Conservation (phyloP, 345 rosid species). For the Barbarea vulgaris region DNA sequence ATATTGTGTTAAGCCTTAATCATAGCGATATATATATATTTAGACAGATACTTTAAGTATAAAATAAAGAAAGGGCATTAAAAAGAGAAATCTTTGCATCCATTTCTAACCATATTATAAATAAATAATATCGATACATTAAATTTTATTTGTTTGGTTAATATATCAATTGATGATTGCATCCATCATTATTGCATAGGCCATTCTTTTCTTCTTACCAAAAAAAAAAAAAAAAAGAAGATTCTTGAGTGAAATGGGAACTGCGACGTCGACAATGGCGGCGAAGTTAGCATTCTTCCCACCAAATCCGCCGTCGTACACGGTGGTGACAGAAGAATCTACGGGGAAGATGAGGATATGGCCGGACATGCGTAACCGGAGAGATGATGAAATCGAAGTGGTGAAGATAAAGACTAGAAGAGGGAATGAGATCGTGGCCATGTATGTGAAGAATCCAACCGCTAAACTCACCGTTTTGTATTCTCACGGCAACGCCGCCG, state of each 20-base stretch:
- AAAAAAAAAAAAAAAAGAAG: background rate
- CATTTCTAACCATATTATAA: constrained; percentile 6
- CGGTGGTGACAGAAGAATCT: constrained; percentile 50
- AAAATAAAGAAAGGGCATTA: constrained; percentile 1
- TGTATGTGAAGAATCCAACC: constrained; percentile 66
- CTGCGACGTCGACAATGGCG: constrained; percentile 87
- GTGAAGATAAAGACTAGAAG: constrained; percentile 59
- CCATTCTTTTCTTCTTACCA: constrained; percentile 23
- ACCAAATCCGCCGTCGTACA: constrained; percentile 89
- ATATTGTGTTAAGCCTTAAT: constrained; percentile 32
- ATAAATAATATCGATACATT: constrained; percentile 13
- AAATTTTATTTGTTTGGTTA: no score
- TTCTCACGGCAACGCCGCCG: constrained; percentile 97
- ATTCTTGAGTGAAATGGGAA: constrained; percentile 59
- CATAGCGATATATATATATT: background rate
- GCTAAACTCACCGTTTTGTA: constrained; percentile 76
- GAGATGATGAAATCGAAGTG: constrained; percentile 71
- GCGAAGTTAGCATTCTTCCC: constrained; percentile 89
- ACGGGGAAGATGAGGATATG: constrained; percentile 64
- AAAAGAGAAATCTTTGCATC: constrained; percentile 12
- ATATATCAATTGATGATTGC: constrained; percentile 4
- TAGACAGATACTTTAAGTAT: background rate
- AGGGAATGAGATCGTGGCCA: constrained; percentile 75
- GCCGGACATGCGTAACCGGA: constrained; percentile 45
- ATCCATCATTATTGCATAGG: constrained; percentile 20